These are phyloP conservation scores for Saturnispora sekii DNA, from an alignment of 805 yeast genomes.

Conservation along the genomic window DNA sequence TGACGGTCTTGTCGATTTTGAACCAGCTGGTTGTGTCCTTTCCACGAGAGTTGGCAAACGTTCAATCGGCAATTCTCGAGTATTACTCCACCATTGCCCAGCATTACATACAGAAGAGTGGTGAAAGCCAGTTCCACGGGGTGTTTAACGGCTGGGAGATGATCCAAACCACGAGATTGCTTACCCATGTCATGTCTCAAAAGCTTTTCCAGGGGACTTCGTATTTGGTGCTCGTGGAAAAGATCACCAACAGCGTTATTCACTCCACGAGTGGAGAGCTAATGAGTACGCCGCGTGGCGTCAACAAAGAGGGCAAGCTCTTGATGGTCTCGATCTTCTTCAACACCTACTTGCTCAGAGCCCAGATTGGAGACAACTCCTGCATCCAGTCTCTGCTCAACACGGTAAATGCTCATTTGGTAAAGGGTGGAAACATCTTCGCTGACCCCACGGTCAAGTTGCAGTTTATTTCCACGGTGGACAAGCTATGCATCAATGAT, in stretches of 20 bases:
- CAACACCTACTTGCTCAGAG: too few relatives aligned
- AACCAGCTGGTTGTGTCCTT: neutral
- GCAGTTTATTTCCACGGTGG: too few relatives aligned
- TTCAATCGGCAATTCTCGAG: neutral
- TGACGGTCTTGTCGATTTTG: neutral
- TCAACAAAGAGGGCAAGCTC: too few relatives aligned
- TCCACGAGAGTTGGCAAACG: neutral
- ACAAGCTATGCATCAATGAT: too few relatives aligned
- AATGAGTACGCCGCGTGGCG: too few relatives aligned
- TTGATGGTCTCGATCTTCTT: too few relatives aligned
- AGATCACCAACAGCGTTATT: neutral
- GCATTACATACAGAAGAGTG: neutral
- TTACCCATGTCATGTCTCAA: neutral
- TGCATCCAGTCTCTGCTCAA: too few relatives aligned
- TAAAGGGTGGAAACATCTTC: too few relatives aligned
- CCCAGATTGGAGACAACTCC: too few relatives aligned
- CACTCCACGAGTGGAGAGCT: too few relatives aligned
- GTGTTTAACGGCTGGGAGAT: constrained; percentile 2
- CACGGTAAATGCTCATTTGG: too few relatives aligned
- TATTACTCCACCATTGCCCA: constrained; percentile 1
- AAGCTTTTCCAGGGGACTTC: neutral
- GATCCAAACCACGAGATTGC: neutral
- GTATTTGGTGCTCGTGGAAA: neutral
- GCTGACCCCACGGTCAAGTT: too few relatives aligned
- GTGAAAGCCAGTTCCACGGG: constrained; percentile 2